Conservation (phyloP, 768 basidiomycete genomes). For the Candolleomyces eurysporus region DNA sequence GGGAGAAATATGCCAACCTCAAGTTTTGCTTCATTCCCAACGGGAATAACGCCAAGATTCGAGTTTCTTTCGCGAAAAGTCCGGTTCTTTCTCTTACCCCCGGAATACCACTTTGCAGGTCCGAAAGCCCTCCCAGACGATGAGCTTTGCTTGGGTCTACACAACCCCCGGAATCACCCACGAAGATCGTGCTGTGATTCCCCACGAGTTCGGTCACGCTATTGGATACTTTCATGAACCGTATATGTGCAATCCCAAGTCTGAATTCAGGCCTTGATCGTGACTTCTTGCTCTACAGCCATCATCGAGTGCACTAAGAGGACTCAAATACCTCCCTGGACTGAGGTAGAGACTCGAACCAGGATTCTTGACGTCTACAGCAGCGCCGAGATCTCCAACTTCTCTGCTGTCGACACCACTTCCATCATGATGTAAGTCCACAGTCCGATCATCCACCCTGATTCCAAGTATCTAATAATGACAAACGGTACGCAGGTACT, state of each 20-base stretch:
- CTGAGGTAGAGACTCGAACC: neutral
- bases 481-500: constrained; percentile 14
- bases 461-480: neutral
- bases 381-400: constrained; percentile 12
- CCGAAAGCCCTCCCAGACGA: neutral
- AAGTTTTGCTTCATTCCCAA: constrained; percentile 6
- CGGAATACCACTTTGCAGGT: constrained; percentile 6
- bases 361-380: constrained; percentile 16
- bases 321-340: constrained; percentile 12
- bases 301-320: constrained; percentile 8
- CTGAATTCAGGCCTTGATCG: neutral
- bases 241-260: neutral
- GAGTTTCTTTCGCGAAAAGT: constrained; percentile 9
- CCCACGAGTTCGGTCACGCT: constrained; percentile 20
- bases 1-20: constrained; percentile 15
- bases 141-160: constrained; percentile 17
- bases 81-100: constrained; percentile 15
- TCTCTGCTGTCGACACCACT: constrained; percentile 12
- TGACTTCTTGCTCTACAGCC: neutral
- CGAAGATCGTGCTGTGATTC: constrained; percentile 13
- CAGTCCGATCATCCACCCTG: too few relatives aligned
- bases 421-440: constrained; percentile 18
- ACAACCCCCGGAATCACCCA: neutral
- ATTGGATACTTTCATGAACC: constrained; percentile 16
- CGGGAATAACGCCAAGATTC: constrained; percentile 1